A percentile compares a stretch with the other conserved stretches of the same genome.
Conservation (phyloP, 2,329 filamentous ascomycete species). For the Xylaria polymorpha region DNA sequence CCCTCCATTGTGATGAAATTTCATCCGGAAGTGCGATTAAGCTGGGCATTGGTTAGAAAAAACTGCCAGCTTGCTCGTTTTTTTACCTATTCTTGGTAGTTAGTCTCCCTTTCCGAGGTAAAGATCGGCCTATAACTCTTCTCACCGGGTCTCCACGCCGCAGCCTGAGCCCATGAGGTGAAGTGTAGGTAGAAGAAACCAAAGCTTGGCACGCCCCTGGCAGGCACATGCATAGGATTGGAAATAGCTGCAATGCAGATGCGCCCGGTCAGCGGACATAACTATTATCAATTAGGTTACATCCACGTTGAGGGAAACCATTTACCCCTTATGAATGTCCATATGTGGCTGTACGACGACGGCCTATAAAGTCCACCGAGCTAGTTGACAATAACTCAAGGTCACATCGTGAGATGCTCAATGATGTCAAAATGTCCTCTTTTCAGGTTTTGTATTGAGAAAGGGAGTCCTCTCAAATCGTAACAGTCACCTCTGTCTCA, state of each 20-base stretch:
- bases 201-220: conserved; percentile 12
- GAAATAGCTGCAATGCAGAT: conserved; percentile 27
- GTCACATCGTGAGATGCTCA: conserved; percentile 19
- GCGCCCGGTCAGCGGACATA: conserved; percentile 35
- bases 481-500: not conserved
- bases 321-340: conserved; percentile 35
- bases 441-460: conserved; percentile 26
- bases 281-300: conserved; percentile 31
- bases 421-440: conserved; percentile 31
- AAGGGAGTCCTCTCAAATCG: not conserved
- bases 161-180: not conserved
- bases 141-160: not conserved
- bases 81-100: conserved; percentile 15
- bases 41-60: conserved; percentile 8
- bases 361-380: conserved; percentile 13
- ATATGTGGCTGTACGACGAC: conserved; percentile 17
- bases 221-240: conserved; percentile 9
- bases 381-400: conserved; percentile 10
- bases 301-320: conserved; percentile 23
- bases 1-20: conserved; percentile 20
- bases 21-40: conserved; percentile 20
- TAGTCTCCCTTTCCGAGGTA: conserved; percentile 5
- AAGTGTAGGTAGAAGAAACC: conserved; percentile 5
- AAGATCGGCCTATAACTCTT: conserved; percentile 19
- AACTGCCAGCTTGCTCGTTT: not conserved